phyloP scores from a whole-genome alignment of 2,329 filamentous ascomycete species.

The Trichoderma sp. region DNA sequence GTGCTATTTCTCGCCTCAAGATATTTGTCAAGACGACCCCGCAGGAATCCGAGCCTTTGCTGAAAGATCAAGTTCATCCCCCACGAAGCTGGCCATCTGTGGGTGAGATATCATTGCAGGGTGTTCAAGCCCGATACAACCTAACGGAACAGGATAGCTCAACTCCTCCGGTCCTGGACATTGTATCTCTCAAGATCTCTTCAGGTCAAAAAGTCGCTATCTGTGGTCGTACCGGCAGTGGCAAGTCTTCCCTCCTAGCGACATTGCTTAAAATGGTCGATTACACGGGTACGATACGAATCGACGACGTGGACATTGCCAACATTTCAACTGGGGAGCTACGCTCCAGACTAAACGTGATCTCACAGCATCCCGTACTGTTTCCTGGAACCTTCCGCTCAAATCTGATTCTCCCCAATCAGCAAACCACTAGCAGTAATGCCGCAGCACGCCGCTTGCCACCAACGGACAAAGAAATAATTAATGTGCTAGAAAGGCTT shows the following conservation, averaged over 20 bases:
- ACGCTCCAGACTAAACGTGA: slow-evolving; percentile 30
- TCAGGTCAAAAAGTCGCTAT: slow-evolving; percentile 38
- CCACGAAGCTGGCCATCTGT: background rate
- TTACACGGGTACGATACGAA: slow-evolving; percentile 26
- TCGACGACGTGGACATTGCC: slow-evolving; percentile 30
- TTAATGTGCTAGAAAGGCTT: slow-evolving; percentile 25
- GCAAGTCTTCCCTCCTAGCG: slow-evolving; percentile 33
- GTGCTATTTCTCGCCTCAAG: slow-evolving; percentile 26
- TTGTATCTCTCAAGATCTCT: slow-evolving; percentile 24
- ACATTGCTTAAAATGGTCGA: slow-evolving; percentile 30
- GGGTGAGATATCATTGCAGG: background rate
- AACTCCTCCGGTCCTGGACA: slow-evolving; percentile 10
- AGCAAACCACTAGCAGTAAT: no score
- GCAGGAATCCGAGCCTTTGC: slow-evolving; percentile 17
- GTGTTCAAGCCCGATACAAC: background rate
- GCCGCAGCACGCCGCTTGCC: slow-evolving; percentile 3
- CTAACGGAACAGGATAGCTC: background rate
- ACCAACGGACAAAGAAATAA: slow-evolving; percentile 14
- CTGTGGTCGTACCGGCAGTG: slow-evolving; percentile 42
- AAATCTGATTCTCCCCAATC: slow-evolving; percentile 29
- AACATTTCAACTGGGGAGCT: slow-evolving; percentile 30
- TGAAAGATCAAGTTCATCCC: background rate
- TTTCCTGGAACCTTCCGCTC: slow-evolving; percentile 29
- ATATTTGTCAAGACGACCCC: slow-evolving; percentile 18
- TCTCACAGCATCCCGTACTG: slow-evolving; percentile 31